Evolutionary conservation across 140 eudicot species (phyloP), one percentile per base, ranked within the genome.

Genomic region (Anethum foeniculum): DNA sequence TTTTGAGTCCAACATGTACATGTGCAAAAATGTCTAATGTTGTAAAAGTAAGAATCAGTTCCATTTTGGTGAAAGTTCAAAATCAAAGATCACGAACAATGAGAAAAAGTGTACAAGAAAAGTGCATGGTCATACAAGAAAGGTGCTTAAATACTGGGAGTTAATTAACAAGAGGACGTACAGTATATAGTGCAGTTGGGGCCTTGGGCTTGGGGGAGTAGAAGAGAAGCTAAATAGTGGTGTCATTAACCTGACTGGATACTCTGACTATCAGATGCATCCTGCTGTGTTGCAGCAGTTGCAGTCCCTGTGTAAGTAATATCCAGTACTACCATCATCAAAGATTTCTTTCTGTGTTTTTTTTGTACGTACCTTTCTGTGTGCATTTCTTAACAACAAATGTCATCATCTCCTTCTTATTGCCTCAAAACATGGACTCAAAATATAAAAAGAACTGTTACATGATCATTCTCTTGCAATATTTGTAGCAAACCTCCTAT

Each of bases 161-260:
- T 25, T 25, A 21, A 58, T 27, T 28, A 14, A 11, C 16, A 10
- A 60, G 30, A 28, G 38, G 19, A 11, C 0, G 43, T 62, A 25
- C 6, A 62, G 69, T 62, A 25, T 21, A 21, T 21, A 56, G 64
- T 54, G 62, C 62, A 54, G 62, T 54, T 54, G 72, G 39, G 8
- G n/a, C n/a, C n/a, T n/a, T n/a, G n/a, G n/a, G n/a, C n/a, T n/a
- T n/a, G n/a, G n/a, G 36, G 11, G 9, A 12, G 38, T 64, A 64
- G 46, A 39, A 2, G 43, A 39, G 43, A 41, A 41, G 46, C 71
- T 2, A 41, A 64, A 28, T 27, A 12, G 73, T 67, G 23, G 74
- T 67, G 74, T 67, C 74, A 67, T 67, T 30, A 67, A 67, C 21
- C 72, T 67, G 74, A 67, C 43, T 67, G 23, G 6, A 67, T 32